phyloP scores from a whole-genome alignment of 108 stramenopile genomes.

The Pseudonitzschia multiseries region DNA sequence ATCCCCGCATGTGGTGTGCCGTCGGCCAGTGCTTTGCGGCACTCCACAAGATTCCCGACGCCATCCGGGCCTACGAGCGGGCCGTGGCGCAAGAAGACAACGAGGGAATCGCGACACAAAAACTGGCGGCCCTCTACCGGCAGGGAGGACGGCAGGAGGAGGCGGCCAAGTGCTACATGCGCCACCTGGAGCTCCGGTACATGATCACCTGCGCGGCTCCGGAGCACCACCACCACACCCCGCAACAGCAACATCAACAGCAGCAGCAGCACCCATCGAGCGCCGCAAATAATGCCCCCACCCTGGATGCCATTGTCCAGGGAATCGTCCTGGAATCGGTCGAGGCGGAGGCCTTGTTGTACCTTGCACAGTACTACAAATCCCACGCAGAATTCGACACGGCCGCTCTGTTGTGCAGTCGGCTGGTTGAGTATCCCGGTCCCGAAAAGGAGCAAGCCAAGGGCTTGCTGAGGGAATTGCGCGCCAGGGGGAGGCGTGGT shows the following conservation, averaged over 20 bases:
- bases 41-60: slow-evolving; percentile 73
- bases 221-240: not conserved
- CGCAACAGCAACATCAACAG: slow-evolving; percentile 3
- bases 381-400: slow-evolving; percentile 72
- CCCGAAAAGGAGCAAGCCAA: slow-evolving; percentile 95
- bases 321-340: slow-evolving; percentile 81
- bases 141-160: slow-evolving; percentile 81
- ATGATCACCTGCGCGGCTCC: slow-evolving; percentile 48
- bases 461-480: slow-evolving; percentile 87
- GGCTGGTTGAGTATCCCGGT: slow-evolving; percentile 91
- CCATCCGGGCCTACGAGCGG: slow-evolving; percentile 89
- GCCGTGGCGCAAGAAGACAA: slow-evolving; percentile 86
- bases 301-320: slow-evolving; percentile 59
- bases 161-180: slow-evolving; percentile 91
- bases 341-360: slow-evolving; percentile 88
- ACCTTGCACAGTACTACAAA: slow-evolving; percentile 83
- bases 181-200: slow-evolving; percentile 80
- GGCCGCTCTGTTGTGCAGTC: slow-evolving; percentile 76
- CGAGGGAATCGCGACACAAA: slow-evolving; percentile 92
- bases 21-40: slow-evolving; percentile 85
- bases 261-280: too few relatives aligned
- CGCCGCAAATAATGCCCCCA: too few relatives aligned
- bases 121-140: slow-evolving; percentile 82
- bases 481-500: slow-evolving; percentile 17
- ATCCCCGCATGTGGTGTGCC: slow-evolving; percentile 99